phyloP scores from a whole-genome alignment of 305 asterid genomes.

The Caryopteris hybrid region DNA sequence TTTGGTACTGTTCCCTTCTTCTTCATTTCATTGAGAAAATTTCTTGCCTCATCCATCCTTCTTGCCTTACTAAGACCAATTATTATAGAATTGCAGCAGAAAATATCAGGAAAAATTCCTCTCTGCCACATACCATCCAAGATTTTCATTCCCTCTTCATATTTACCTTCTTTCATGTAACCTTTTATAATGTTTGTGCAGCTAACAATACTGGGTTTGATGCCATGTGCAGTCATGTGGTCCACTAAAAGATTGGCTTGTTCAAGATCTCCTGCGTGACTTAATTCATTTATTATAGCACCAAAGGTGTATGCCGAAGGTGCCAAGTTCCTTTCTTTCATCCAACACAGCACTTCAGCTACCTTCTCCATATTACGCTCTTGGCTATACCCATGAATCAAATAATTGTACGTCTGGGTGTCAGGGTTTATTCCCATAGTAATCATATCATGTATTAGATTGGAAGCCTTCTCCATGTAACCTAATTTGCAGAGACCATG shows the following conservation, averaged over 20 bases:
- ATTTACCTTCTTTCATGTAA: slow-evolving; percentile 52
- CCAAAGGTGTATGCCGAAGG: slow-evolving; percentile 61
- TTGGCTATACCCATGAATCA: slow-evolving; percentile 60
- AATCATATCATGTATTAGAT: slow-evolving; percentile 58
- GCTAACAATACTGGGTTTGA: slow-evolving; percentile 52
- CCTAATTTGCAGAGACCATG: slow-evolving; percentile 67
- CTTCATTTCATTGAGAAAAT: slow-evolving; percentile 50
- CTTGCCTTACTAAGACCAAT: slow-evolving; percentile 71
- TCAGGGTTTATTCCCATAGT: slow-evolving; percentile 51
- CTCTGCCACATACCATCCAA: slow-evolving; percentile 68
- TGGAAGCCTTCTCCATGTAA: slow-evolving; percentile 51
- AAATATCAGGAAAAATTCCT: slow-evolving; percentile 59
- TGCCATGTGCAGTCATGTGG: slow-evolving; percentile 48
- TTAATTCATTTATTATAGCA: slow-evolving; percentile 52
- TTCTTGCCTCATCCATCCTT: slow-evolving; percentile 65
- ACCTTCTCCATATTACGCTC: slow-evolving; percentile 48
- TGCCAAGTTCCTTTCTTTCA: slow-evolving; percentile 61
- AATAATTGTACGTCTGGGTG: slow-evolving; percentile 53
- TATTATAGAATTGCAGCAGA: slow-evolving; percentile 62
- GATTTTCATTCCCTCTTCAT: slow-evolving; percentile 50
- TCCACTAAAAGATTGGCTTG: slow-evolving; percentile 52
- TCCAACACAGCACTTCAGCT: slow-evolving; percentile 54
- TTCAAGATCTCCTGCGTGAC: slow-evolving; percentile 49
- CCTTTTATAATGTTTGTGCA: slow-evolving; percentile 54
- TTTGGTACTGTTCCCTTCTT: slow-evolving; percentile 62